Base-by-base conservation (phyloP, 768 basidiomycete genomes). In the Trametes elegans region DNA sequence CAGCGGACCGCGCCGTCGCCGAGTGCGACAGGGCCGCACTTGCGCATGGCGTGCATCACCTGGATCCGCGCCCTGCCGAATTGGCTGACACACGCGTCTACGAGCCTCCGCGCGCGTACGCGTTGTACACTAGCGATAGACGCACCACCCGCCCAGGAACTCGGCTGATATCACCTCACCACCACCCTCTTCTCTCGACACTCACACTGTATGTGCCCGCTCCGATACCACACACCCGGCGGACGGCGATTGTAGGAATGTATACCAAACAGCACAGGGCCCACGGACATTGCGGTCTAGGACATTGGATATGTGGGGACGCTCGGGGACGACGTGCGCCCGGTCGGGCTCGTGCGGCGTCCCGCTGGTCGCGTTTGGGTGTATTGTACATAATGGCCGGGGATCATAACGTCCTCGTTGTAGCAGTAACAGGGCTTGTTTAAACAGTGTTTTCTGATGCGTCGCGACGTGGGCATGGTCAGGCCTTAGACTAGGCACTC, bases 321-420 rank as follows among this genome's bases (percentile, higher is more conserved):
- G 5, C 21, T 39, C 10, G 9, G 13, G 3, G 34, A 35, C 34
- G 34, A 35, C 13, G 9, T 11, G 18, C 21, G 26, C 40, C 19
- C 40, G 19, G 10, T n/a, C n/a, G 18, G 40, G 8, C n/a, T 28
- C 11, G 28, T 28, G 8, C 14, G 43, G 28, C 23, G 28, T 28
- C 28, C n/a, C 16, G 18, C 14, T 18, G 6, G 14, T 18, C 7
- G 29, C 28, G 7, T 16, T 8, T 24, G 49, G 19, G 42, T 41
- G 24, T 44, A 36, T 27, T 53, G 51, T 53, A 53, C 51, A 53
- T 53, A 44, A 53, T 44, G 45, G 51, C 42, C 43, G 51, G 51
- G 51, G 51, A 9, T 24, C 41, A 26, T 36, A 52, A 26, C 50
- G 50, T 26, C 50, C 51, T 18, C 51, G 51, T 53, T 53, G 51